phyloP scores from a whole-genome alignment of 1,139 yeast species.

The Suhomyces bokatorum region DNA sequence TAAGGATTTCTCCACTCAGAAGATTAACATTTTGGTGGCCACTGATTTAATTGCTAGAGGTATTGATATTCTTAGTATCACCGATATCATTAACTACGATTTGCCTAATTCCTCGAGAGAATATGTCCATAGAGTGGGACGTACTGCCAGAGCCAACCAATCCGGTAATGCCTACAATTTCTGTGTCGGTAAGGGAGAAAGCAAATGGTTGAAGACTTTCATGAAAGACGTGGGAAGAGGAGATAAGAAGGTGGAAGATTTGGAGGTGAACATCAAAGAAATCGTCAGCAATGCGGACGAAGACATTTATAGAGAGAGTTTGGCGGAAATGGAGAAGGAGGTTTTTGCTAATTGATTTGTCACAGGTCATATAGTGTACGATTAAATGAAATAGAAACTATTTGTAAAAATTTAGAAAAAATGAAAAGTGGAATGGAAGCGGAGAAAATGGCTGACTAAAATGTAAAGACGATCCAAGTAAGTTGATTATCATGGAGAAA shows the following conservation, averaged over 20 bases:
- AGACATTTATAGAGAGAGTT: constrained; percentile 25
- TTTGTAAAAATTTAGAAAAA: background rate
- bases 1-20: constrained; percentile 53
- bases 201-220: constrained; percentile 59
- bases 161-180: constrained; percentile 72
- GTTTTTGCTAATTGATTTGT: constrained; percentile 13
- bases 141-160: constrained; percentile 92
- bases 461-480: no score
- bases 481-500: no score
- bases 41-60: constrained; percentile 97
- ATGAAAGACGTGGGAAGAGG: constrained; percentile 45
- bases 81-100: constrained; percentile 85
- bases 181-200: constrained; percentile 74
- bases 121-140: constrained; percentile 92
- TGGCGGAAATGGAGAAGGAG: constrained; percentile 28
- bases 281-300: constrained; percentile 29
- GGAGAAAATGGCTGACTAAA: no score
- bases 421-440: background rate
- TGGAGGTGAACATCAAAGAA: constrained; percentile 24
- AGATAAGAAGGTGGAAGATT: constrained; percentile 23
- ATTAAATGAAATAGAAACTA: no score
- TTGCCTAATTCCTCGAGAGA: constrained; percentile 86
- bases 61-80: constrained; percentile 71
- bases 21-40: constrained; percentile 63
- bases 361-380: background rate